Evolutionary conservation across 495 filamentous ascomycete species (phyloP).

Genomic region (Xylaria telfairii): DNA sequence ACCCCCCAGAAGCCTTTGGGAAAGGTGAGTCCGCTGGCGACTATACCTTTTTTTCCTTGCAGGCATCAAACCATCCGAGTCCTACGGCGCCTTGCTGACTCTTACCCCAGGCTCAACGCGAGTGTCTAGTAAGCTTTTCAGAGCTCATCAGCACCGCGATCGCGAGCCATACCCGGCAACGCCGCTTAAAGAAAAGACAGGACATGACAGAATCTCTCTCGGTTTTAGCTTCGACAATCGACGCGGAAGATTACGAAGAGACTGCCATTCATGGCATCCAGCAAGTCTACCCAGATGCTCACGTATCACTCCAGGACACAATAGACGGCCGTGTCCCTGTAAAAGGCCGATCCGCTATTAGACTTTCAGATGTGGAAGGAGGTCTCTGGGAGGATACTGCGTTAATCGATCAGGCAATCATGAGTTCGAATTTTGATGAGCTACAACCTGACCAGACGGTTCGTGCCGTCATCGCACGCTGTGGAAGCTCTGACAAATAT

Average conservation of each 20-base stretch:
- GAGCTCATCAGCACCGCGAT: conserved; percentile 9
- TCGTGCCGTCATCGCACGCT: conserved; percentile 21
- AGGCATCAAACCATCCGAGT: background rate
- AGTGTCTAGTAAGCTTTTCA: conserved; percentile 7
- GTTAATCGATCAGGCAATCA: conserved; percentile 19
- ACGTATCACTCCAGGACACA: background rate
- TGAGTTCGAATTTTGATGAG: conserved; percentile 17
- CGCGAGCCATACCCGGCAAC: conserved; percentile 11
- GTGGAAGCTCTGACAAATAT: conserved; percentile 22
- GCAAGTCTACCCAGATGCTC: background rate
- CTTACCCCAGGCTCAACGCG: background rate
- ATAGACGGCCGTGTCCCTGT: conserved; percentile 3
- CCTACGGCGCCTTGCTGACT: background rate
- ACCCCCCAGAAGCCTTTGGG: conserved; percentile 20
- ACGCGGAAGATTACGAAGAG: conserved; percentile 15
- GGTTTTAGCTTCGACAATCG: background rate
- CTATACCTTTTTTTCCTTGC: background rate
- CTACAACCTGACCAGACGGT: conserved; percentile 8
- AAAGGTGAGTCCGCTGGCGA: background rate
- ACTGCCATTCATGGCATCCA: background rate
- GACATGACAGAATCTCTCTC: conserved; percentile 8
- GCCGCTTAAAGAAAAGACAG: conserved; percentile 2
- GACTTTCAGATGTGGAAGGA: conserved; percentile 11
- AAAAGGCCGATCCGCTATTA: background rate
- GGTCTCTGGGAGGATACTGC: conserved; percentile 18